Evolutionary conservation across 805 yeast species (phyloP), one percentile per base, ranked within the genome.

Genomic region (Lipomyces japonicus): DNA sequence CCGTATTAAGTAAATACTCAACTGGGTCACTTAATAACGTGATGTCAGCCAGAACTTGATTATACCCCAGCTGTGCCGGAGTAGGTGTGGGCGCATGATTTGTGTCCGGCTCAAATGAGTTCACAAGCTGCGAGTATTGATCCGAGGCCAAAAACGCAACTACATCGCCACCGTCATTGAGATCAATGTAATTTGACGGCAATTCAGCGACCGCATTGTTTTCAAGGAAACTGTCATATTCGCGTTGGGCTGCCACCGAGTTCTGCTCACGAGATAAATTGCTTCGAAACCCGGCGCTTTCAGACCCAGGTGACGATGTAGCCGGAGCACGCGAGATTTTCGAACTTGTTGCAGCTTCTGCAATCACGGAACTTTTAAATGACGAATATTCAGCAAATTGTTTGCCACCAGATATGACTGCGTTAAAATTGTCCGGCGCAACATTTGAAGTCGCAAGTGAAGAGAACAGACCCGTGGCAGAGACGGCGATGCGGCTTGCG

Each of bases 141-240:
- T 44, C 18, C 1, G 54, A 39, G 21, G 54, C 39, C 19, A 55
- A 43, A 25, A 54, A 51, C 5, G 39, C 51, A 19, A 46, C 23
- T 7, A 56, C 59, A 2, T 35, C 59, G 28, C 31, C 42, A 31
- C 60, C 60, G 32, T 55, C 58, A 30, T 30, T 30, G 25, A n/a
- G 18, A 19, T 45, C 34, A 10, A 21, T 24, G 12, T 45, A 21
- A 5, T 12, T n/a, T 6, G 37, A 7, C 21, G 37, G 21, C 21
- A 7, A 34, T 12, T 6, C 37, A 34, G 7, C 37, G 7, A 14
- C 37, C 37, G 21, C 16, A 34, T 14, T 34, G 10, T 28, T 28
- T 28, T 28, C 12, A 28, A 10, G 10, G 14, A 10, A 10, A 28
- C 32, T 28, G n/a, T n/a, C n/a, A n/a, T n/a, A n/a, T n/a, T n/a